These are phyloP conservation scores for Calycina herbarum DNA, from an alignment of 2,329 filamentous ascomycete species.

Conservation along the genomic window DNA sequence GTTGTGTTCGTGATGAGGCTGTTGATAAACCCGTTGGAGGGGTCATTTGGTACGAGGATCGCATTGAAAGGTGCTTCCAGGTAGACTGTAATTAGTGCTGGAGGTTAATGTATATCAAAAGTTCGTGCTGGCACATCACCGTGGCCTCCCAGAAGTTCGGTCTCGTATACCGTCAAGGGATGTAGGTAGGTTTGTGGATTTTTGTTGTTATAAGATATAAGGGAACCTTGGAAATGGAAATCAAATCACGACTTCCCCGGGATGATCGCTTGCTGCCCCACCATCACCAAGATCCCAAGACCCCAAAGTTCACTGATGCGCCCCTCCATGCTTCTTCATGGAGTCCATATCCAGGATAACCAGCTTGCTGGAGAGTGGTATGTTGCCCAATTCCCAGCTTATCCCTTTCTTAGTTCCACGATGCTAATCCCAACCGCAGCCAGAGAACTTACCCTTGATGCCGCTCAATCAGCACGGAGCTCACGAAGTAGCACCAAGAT, in stretches of 20 bases:
- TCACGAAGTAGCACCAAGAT: constrained; percentile 61
- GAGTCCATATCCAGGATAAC: constrained; percentile 96
- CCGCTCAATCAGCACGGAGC: constrained; percentile 81
- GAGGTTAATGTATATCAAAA: constrained; percentile 26
- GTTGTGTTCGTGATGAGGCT: constrained; percentile 8
- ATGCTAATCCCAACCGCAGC: constrained; percentile 53
- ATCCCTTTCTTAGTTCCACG: constrained; percentile 1
- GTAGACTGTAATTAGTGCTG: constrained; percentile 29
- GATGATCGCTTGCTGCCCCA: constrained; percentile 27
- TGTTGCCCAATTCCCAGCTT: constrained; percentile 32
- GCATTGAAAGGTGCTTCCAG: not conserved
- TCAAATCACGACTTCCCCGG: constrained; percentile 6
- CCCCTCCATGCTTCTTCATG: constrained; percentile 54
- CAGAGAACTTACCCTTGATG: constrained; percentile 95
- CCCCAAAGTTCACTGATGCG: constrained; percentile 22
- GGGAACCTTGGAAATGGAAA: not conserved
- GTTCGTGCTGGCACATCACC: not conserved
- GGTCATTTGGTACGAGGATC: constrained; percentile 10
- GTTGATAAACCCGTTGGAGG: constrained; percentile 13
- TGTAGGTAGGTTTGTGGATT: not conserved
- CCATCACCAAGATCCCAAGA: constrained; percentile 20
- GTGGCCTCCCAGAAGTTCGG: not conserved
- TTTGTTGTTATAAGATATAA: too few relatives aligned
- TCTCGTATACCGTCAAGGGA: not conserved
- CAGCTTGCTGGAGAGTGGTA: constrained; percentile 91